Evolutionary conservation across 768 basidiomycete species (phyloP), one percentile per base, ranked within the genome.

Genomic region (Lactarius hengduanensis): DNA sequence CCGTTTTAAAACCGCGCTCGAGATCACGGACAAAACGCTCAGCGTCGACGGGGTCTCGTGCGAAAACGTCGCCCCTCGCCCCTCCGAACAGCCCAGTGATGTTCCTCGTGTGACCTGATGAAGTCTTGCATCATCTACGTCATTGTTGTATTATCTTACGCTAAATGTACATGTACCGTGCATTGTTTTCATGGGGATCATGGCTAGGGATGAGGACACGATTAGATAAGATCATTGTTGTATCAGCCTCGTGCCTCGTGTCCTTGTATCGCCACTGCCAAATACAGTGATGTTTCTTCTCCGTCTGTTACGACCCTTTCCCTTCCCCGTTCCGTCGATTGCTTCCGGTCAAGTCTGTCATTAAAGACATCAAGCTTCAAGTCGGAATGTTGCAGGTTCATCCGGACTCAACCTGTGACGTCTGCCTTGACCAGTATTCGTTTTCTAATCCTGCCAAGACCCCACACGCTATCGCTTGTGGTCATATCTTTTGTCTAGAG

Each of bases 401-500:
- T 76, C 81, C 88, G 5, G 81, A 86, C 41, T 90, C 88, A 71
- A 82, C 80, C 67, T 92, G 90, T 78, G 90, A 92, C 75, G 85
- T 92, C 70, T 92, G 90, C 75, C 78, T 89, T 66, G 87, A 89
- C 63, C 77, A 79, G 32, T 90, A 89, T 74, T 76, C 81, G 53
- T 85, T 83, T 77, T 78, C 82, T 47, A 79, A 78, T 30, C 74
- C 80, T 45, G 75, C 78, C 50, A 81, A 81, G 71, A 78, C 83
- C 57, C 90, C 89, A 6, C 84, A 89, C 74, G 87, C 84, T 15
- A 90, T 92, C 68, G 82, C 86, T 36, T 92, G 90, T 72, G 90
- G 90, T 45, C 89, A 91, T 75, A 82, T 89, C 43, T 91, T 91
- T 78, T 91, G 90, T 74, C 79, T 79, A 73, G 75, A 78, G 89